Evolutionary conservation across 345 rosid species (phyloP).

Genomic region (Toxicodendron radicans): DNA sequence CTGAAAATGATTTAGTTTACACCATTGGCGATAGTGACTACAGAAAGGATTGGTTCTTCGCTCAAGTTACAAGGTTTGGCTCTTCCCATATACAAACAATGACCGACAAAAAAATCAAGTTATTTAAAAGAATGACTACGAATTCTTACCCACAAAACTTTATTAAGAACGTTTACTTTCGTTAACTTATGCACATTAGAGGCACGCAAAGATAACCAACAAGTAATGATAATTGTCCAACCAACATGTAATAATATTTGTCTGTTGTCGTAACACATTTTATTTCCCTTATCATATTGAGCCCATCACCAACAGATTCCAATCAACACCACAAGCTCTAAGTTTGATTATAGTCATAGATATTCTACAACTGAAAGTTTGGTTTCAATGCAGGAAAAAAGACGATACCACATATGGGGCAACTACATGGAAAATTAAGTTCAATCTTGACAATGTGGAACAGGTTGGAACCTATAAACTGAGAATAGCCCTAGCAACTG

Average conservation of each 20-base stretch:
- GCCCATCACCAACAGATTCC: not conserved
- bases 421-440: conserved; percentile 61
- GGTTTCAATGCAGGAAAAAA: conserved; percentile 26
- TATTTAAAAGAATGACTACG: not conserved
- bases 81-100: not conserved
- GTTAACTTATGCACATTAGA: not conserved
- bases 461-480: conserved; percentile 38
- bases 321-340: not conserved
- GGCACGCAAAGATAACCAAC: too few species aligned
- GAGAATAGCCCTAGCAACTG: conserved; percentile 58
- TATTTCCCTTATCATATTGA: too few species aligned
- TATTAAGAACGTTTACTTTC: too few species aligned
- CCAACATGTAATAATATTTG: too few species aligned
- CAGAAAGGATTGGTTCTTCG: conserved; percentile 80
- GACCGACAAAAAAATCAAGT: not conserved
- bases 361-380: not conserved
- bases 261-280: too few species aligned
- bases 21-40: conserved; percentile 57
- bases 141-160: not conserved
- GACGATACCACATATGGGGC: conserved; percentile 28
- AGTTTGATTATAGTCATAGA: not conserved
- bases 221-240: too few species aligned
- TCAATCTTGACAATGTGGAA: conserved; percentile 30
- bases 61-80: conserved; percentile 69
- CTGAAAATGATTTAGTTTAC: conserved; percentile 62